A percentile compares a stretch with the other conserved stretches of the same genome.
Conservation (phyloP, 768 basidiomycete species). For the Serendipita sp. region DNA sequence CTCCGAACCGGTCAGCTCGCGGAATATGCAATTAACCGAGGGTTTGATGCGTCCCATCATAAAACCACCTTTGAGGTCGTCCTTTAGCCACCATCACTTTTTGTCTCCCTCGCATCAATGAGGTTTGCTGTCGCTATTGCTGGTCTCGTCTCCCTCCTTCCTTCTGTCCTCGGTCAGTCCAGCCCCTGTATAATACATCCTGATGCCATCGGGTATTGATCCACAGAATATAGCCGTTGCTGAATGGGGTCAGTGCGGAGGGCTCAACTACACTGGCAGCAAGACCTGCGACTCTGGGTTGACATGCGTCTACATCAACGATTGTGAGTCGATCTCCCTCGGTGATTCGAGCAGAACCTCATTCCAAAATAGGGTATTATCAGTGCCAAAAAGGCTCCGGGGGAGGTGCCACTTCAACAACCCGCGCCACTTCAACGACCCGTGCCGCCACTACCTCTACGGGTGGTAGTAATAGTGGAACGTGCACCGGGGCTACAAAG, state of each 20-base stretch:
- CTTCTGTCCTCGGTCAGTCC: background rate
- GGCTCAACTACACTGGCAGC: background rate
- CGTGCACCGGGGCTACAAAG: constrained; percentile 22
- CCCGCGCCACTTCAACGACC: constrained; percentile 15
- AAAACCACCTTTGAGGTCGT: background rate
- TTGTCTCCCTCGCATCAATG: background rate
- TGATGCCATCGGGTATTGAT: no score
- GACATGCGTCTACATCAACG: constrained; percentile 26
- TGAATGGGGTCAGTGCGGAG: constrained; percentile 1
- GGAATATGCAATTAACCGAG: no score
- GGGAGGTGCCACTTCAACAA: constrained; percentile 15
- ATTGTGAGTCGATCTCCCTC: constrained; percentile 21
- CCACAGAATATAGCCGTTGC: background rate
- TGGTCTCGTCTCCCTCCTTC: background rate
- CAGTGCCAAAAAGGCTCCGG: constrained; percentile 17
- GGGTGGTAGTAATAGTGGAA: background rate
- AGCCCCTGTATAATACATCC: no score
- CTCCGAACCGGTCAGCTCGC: no score
- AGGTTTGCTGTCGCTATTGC: background rate
- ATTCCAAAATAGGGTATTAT: background rate
- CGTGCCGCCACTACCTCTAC: constrained; percentile 13
- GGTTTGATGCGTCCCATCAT: no score
- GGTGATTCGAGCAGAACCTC: no score
- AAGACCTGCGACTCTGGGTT: constrained; percentile 21
- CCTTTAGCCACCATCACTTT: background rate